Evolutionary conservation across 208 protist species (phyloP).

Genomic region (Trypanosoma mega): DNA sequence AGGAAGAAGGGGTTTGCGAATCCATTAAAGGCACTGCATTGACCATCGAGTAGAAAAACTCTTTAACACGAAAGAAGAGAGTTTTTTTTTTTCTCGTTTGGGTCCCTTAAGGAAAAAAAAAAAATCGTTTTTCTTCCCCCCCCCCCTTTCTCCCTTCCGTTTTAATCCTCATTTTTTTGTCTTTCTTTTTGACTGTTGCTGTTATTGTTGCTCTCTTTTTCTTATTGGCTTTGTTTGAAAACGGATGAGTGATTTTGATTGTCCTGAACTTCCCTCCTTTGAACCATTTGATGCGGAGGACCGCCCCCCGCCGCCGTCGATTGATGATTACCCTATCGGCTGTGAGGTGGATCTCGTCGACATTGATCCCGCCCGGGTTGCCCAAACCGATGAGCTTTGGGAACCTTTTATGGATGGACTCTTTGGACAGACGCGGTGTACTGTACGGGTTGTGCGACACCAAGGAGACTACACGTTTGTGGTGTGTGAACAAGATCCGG

Average conservation of each 20-base stretch:
- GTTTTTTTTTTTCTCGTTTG: too few relatives aligned
- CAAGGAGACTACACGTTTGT: conserved; percentile 87
- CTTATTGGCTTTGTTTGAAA: conserved; percentile 16
- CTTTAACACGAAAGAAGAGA: too few relatives aligned
- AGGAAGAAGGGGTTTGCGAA: too few relatives aligned
- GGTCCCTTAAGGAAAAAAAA: too few relatives aligned
- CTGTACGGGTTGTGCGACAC: conserved; percentile 69
- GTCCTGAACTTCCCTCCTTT: conserved; percentile 72
- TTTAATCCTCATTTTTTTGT: too few relatives aligned
- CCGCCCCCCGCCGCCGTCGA: conserved; percentile 60
- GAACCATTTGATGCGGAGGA: conserved; percentile 68
- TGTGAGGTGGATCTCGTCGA: conserved; percentile 85
- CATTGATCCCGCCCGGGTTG: conserved; percentile 58
- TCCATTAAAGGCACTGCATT: too few relatives aligned
- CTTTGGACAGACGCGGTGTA: conserved; percentile 56
- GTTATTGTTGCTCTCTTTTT: too few relatives aligned
- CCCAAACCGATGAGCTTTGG: conserved; percentile 68
- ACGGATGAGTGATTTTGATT: conserved; percentile 34
- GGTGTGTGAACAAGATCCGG: conserved; percentile 48
- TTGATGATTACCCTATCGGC: conserved; percentile 79
- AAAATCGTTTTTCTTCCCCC: too few relatives aligned
- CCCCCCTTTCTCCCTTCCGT: too few relatives aligned
- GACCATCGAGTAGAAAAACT: too few relatives aligned
- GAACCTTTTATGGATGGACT: conserved; percentile 75
- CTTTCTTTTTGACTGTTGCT: too few relatives aligned